phyloP scores from a whole-genome alignment of 2,329 filamentous ascomycete species.

The Dactylellina drechsleri region DNA sequence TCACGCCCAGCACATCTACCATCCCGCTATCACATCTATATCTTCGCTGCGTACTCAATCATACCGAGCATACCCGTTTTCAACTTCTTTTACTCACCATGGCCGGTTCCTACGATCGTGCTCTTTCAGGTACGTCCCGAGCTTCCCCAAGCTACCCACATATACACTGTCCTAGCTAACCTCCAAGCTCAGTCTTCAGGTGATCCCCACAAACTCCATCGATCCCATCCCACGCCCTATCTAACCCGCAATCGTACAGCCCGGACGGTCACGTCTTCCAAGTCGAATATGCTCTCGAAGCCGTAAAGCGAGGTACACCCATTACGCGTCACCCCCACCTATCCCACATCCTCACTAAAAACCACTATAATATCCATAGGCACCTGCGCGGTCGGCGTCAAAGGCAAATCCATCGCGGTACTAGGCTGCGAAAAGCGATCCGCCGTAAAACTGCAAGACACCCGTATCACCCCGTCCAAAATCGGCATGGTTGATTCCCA shows the following conservation, averaged over 20 bases:
- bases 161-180: conserved; percentile 52
- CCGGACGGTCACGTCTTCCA: conserved; percentile 99
- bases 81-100: conserved; percentile 24
- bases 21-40: not conserved
- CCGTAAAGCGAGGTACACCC: conserved; percentile 88
- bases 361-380: conserved; percentile 71
- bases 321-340: conserved; percentile 54
- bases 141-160: conserved; percentile 59
- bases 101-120: conserved; percentile 91
- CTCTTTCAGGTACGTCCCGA: conserved; percentile 81
- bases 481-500: conserved; percentile 96
- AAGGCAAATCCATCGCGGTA: conserved; percentile 92
- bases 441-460: conserved; percentile 99
- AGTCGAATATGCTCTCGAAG: conserved; percentile 98
- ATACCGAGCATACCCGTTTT: not conserved
- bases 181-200: conserved; percentile 58
- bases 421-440: conserved; percentile 98
- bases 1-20: not conserved
- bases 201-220: conserved; percentile 23
- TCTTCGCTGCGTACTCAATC: not conserved
- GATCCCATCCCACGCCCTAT: conserved; percentile 32
- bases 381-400: conserved; percentile 97
- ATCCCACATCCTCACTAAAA: conserved; percentile 41
- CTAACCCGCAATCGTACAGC: conserved; percentile 70
- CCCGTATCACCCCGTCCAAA: conserved; percentile 97